Evolutionary conservation across 116 monocot genomes (phyloP).

Genomic region (Cymodocea nodosa): DNA sequence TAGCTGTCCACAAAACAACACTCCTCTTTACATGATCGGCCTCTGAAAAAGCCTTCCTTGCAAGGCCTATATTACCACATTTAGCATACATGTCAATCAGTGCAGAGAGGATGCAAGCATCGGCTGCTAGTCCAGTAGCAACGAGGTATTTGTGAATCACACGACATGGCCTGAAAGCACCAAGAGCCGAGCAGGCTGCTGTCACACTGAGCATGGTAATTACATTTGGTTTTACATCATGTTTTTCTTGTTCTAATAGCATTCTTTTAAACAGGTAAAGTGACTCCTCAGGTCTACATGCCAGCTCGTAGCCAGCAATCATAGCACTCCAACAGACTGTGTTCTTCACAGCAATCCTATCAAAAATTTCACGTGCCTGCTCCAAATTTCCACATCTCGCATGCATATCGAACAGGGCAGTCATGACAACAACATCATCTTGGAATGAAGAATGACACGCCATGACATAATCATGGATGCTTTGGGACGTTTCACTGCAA

Average conservation of each 20-base stretch:
- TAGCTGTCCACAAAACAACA: constrained; percentile 12
- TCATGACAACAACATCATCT: constrained; percentile 11
- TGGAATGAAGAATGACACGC: not conserved
- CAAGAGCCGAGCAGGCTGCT: constrained; percentile 8
- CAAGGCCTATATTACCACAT: constrained; percentile 11
- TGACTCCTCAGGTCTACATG: constrained; percentile 9
- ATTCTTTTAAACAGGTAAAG: constrained; percentile 6
- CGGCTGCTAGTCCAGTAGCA: constrained; percentile 1
- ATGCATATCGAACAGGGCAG: constrained; percentile 16
- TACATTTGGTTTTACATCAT: constrained; percentile 11
- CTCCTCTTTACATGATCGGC: not conserved
- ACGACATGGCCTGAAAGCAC: constrained; percentile 4
- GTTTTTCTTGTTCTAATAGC: constrained; percentile 4
- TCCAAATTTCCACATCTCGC: constrained; percentile 17
- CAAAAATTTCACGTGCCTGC: constrained; percentile 9
- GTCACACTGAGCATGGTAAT: constrained; percentile 14
- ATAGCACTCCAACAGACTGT: constrained; percentile 21
- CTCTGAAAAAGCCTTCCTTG: constrained; percentile 6
- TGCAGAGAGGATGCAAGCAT: constrained; percentile 7
- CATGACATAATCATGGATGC: not conserved
- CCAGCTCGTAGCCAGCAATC: constrained; percentile 16
- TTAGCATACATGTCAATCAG: constrained; percentile 19
- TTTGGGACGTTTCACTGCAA: constrained; percentile 3
- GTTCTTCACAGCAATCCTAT: constrained; percentile 9
- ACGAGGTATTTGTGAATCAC: constrained; percentile 10